These are phyloP conservation scores for Salix purpurea DNA, from an alignment of 345 rosid species.

Conservation along the genomic window DNA sequence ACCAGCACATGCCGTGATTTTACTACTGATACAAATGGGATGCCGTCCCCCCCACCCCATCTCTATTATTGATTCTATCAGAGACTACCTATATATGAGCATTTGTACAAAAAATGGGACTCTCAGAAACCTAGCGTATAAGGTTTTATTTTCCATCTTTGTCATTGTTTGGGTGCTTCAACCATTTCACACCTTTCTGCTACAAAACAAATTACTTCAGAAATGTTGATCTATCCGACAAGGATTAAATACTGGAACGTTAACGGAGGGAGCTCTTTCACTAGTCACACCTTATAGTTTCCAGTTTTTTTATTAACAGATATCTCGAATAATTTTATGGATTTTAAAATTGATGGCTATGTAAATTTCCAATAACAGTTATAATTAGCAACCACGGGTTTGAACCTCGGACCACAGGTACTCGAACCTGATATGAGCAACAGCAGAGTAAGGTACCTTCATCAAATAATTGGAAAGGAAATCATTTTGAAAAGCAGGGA, in stretches of 20 bases:
- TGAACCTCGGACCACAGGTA: too few relatives aligned
- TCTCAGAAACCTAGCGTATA: not conserved
- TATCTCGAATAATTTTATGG: too few relatives aligned
- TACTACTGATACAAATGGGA: not conserved
- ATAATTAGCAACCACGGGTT: too few relatives aligned
- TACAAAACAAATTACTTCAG: not conserved
- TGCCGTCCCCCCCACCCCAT: too few relatives aligned
- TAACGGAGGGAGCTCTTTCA: not conserved
- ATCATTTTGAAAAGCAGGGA: not conserved
- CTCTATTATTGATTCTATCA: too few relatives aligned
- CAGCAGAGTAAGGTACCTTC: not conserved
- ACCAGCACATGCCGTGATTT: not conserved
- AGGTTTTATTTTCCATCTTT: not conserved
- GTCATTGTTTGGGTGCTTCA: not conserved
- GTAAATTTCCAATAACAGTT: too few relatives aligned
- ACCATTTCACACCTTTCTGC: not conserved
- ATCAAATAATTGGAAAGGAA: not conserved
- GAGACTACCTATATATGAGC: too few relatives aligned
- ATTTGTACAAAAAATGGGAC: too few relatives aligned
- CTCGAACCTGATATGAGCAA: not conserved
- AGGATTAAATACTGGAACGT: not conserved
- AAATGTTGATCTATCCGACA: not conserved
- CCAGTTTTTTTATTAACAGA: not conserved
- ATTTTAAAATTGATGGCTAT: too few relatives aligned
- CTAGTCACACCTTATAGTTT: not conserved